phyloP scores from a whole-genome alignment of 257 asterid genomes.

The Penstemon eatonii region DNA sequence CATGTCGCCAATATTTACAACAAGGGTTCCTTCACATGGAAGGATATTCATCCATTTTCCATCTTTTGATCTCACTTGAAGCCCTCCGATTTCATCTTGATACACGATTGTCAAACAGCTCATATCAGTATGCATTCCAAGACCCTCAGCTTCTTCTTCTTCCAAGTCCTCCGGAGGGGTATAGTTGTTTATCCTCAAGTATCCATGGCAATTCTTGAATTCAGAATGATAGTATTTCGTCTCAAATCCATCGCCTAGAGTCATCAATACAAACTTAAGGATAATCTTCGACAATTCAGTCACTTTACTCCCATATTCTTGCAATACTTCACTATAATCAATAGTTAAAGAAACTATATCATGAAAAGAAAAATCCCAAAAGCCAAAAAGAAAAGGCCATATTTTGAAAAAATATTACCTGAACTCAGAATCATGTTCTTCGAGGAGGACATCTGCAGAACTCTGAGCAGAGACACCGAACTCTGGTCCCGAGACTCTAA shows the following conservation, averaged over 20 bases:
- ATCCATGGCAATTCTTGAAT: constrained; percentile 62
- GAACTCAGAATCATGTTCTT: constrained; percentile 38
- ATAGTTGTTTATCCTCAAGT: constrained; percentile 69
- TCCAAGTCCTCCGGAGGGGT: constrained; percentile 39
- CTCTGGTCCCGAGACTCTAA: constrained; percentile 62
- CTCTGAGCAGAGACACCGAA: constrained; percentile 48
- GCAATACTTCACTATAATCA: constrained; percentile 42
- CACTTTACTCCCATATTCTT: constrained; percentile 63
- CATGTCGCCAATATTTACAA: constrained; percentile 73
- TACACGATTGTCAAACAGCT: constrained; percentile 67
- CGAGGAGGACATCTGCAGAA: constrained; percentile 41
- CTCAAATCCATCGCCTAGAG: constrained; percentile 44
- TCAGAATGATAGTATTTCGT: constrained; percentile 43
- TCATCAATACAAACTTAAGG: constrained; percentile 40
- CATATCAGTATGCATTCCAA: constrained; percentile 83
- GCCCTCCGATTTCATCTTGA: constrained; percentile 73
- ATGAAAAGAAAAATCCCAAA: neutral
- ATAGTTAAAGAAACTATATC: neutral
- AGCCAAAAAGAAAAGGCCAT: neutral
- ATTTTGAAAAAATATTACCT: constrained; percentile 38
- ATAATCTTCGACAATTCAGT: constrained; percentile 44
- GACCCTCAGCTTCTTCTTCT: constrained; percentile 52
- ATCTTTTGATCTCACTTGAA: constrained; percentile 57
- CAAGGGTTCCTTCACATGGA: constrained; percentile 61
- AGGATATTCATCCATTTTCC: constrained; percentile 62